phyloP scores from a whole-genome alignment of 1,284 basidiomycete genomes.

The Inonotus obliquus region DNA sequence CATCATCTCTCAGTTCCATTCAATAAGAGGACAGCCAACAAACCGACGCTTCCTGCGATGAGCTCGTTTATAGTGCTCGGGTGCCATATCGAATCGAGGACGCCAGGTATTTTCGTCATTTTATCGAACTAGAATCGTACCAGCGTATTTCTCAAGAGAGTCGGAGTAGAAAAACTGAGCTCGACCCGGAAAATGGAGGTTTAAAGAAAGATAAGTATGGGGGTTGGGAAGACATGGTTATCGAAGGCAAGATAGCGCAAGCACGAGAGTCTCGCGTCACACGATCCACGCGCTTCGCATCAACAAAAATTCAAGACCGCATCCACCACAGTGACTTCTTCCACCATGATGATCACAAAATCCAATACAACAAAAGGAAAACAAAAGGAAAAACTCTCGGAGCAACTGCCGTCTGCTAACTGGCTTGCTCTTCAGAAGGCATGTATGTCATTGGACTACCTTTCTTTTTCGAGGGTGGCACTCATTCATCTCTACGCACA shows the following conservation, averaged over 20 bases:
- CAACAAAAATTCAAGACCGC: neutral
- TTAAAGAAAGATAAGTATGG: neutral
- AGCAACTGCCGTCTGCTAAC: slow-evolving; percentile 39
- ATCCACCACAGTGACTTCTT: neutral
- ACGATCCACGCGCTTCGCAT: neutral
- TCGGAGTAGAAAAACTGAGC: neutral
- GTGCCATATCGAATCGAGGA: slow-evolving; percentile 19
- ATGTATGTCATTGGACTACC: slow-evolving; percentile 16
- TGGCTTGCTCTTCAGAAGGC: slow-evolving; percentile 49
- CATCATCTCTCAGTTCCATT: neutral
- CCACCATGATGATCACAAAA: neutral
- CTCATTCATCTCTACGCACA: neutral
- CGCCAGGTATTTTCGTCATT: neutral
- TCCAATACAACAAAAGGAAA: slow-evolving; percentile 4
- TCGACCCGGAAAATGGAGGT: neutral
- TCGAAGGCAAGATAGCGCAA: too few relatives aligned
- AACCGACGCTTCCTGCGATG: slow-evolving; percentile 72
- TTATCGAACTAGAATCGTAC: neutral
- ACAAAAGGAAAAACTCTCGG: slow-evolving; percentile 10
- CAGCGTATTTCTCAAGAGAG: too few relatives aligned
- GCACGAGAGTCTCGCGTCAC: slow-evolving; percentile 12
- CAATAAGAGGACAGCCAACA: slow-evolving; percentile 33
- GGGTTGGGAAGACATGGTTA: neutral
- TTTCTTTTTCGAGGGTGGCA: neutral
- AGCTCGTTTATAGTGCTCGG: slow-evolving; percentile 61